Percentiles rank a stretch among this genome's conserved stretches.
Evolutionary conservation across 2,329 filamentous ascomycete species (phyloP).

Genomic region (Hypocrella siamensis): DNA sequence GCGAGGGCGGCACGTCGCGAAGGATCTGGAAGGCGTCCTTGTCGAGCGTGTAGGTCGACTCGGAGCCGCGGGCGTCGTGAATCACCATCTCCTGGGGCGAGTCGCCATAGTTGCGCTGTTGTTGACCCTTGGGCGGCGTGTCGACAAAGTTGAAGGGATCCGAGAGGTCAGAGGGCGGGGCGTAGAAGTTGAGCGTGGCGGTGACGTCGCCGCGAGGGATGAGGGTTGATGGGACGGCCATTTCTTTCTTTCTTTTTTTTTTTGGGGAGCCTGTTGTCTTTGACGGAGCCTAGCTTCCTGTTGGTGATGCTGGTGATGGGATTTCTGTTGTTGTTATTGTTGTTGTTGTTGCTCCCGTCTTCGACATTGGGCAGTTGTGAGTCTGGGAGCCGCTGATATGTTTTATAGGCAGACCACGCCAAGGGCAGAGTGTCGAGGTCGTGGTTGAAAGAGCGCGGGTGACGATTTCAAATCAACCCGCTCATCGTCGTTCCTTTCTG

Average conservation of each 20-base stretch:
- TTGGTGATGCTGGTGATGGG: too few relatives aligned
- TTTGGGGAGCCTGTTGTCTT: background rate
- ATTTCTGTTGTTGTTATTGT: too few relatives aligned
- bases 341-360: too few relatives aligned
- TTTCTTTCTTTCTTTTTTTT: constrained; percentile 8
- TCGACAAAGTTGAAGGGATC: constrained; percentile 54
- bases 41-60: constrained; percentile 52
- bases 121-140: constrained; percentile 39
- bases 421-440: too few relatives aligned
- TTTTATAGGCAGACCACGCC: too few relatives aligned
- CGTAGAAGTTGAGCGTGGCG: constrained; percentile 50
- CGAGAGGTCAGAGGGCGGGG: constrained; percentile 25
- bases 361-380: too few relatives aligned
- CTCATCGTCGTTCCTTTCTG: background rate
- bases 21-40: constrained; percentile 60
- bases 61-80: constrained; percentile 57
- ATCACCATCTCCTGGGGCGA: constrained; percentile 38
- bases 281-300: background rate
- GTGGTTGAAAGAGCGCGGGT: background rate
- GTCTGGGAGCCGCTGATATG: too few relatives aligned
- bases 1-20: constrained; percentile 36
- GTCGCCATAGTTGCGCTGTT: constrained; percentile 48
- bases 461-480: background rate
- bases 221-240: constrained; percentile 21
- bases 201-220: constrained; percentile 44